phyloP scores from a whole-genome alignment of 371 early-diverging fungal species.

The Lichtheimia hyalospora region DNA sequence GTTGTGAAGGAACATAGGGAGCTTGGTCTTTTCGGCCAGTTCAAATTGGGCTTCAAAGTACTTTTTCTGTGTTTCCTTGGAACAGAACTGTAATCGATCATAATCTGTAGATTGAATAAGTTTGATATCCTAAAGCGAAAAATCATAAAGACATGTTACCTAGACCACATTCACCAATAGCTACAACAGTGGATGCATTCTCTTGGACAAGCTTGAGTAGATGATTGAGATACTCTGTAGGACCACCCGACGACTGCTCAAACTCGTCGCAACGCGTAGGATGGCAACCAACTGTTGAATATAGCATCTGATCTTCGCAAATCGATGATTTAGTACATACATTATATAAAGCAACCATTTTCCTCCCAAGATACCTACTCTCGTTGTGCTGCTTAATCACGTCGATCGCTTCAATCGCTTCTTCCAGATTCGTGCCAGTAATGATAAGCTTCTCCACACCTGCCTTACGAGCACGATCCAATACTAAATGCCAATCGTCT shows the following conservation, averaged over 20 bases:
- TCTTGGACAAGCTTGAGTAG: constrained; percentile 46
- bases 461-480: constrained; percentile 64
- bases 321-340: neutral
- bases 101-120: constrained; percentile 59
- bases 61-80: constrained; percentile 71
- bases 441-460: constrained; percentile 76
- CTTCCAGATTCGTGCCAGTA: constrained; percentile 73
- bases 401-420: constrained; percentile 56
- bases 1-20: constrained; percentile 91
- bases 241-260: constrained; percentile 50
- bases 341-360: too few relatives aligned
- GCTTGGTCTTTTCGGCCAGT: constrained; percentile 68
- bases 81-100: constrained; percentile 85
- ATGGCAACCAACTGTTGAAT: constrained; percentile 86
- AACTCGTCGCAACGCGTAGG: constrained; percentile 85
- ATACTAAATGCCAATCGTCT: constrained; percentile 71
- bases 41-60: constrained; percentile 83
- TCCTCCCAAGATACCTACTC: neutral
- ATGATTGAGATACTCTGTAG: constrained; percentile 60
- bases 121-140: neutral
- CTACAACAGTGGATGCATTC: constrained; percentile 61
- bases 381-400: constrained; percentile 6
- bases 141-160: constrained; percentile 21
- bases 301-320: constrained; percentile 37
- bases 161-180: constrained; percentile 92